Percentiles rank a stretch among this genome's conserved stretches.
phyloP scores from a whole-genome alignment of 768 basidiomycete species.

The Mycena epipterygia region DNA sequence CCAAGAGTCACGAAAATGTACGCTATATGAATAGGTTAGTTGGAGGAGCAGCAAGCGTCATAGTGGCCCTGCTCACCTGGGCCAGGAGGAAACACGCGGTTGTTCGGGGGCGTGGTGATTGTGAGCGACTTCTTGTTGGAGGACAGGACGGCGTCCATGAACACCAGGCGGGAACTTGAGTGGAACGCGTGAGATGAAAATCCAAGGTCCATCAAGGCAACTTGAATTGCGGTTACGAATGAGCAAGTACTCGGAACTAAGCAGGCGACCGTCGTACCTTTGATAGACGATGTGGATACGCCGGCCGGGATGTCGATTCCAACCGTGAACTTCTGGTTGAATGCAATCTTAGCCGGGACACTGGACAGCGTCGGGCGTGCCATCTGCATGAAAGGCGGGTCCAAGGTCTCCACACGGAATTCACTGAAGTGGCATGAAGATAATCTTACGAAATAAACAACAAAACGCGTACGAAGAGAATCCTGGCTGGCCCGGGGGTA shows the following conservation, averaged over 20 bases:
- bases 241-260: neutral
- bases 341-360: slow-evolving; percentile 43
- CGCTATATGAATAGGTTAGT: slow-evolving; percentile 10
- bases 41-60: neutral
- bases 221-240: slow-evolving; percentile 21
- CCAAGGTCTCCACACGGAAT: slow-evolving; percentile 46
- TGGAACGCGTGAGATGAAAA: slow-evolving; percentile 52
- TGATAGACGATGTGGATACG: slow-evolving; percentile 13
- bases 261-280: slow-evolving; percentile 11
- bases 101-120: slow-evolving; percentile 51
- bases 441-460: neutral
- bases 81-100: slow-evolving; percentile 47
- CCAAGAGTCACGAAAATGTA: slow-evolving; percentile 46
- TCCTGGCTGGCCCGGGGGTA: slow-evolving; percentile 30
- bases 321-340: slow-evolving; percentile 45
- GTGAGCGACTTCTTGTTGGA: slow-evolving; percentile 45
- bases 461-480: slow-evolving; percentile 30
- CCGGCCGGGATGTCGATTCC: slow-evolving; percentile 45
- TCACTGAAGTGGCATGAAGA: slow-evolving; percentile 36
- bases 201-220: slow-evolving; percentile 49
- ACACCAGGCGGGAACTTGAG: slow-evolving; percentile 46
- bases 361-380: slow-evolving; percentile 40
- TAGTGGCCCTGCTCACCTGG: slow-evolving; percentile 35
- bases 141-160: slow-evolving; percentile 44
- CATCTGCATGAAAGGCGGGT: slow-evolving; percentile 47